These are phyloP conservation scores for Durio zibethinus DNA, from an alignment of 345 rosid genomes.

Conservation along the genomic window DNA sequence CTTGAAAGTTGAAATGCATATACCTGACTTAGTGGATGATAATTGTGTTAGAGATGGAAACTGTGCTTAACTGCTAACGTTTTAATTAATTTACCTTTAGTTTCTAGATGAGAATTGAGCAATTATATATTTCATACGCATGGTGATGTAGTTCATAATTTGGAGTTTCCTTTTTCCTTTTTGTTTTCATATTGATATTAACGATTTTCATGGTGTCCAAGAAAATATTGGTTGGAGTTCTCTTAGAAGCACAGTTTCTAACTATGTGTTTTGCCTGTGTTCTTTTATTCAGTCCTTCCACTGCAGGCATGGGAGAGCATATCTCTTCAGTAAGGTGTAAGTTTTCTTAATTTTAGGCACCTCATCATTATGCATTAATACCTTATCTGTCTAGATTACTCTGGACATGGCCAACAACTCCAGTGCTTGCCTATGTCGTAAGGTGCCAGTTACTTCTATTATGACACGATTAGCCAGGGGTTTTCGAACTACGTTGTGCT, in stretches of 20 bases:
- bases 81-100: neutral
- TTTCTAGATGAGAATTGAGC: neutral
- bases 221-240: constrained; percentile 1
- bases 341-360: constrained; percentile 43
- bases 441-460: neutral
- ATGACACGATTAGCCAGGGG: neutral
- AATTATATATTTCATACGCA: neutral
- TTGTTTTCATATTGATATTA: neutral
- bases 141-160: neutral
- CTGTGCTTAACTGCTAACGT: neutral
- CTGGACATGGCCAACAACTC: neutral
- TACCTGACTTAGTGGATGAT: neutral
- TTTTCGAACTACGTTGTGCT: neutral
- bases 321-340: constrained; percentile 97
- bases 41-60: neutral
- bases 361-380: constrained; percentile 10
- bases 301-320: constrained; percentile 91
- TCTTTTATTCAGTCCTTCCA: constrained; percentile 74
- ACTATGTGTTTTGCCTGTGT: constrained; percentile 30
- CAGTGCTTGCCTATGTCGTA: neutral
- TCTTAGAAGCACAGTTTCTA: constrained; percentile 28
- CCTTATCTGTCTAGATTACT: neutral
- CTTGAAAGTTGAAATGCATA: neutral
- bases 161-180: neutral
- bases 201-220: constrained; percentile 2